Base-by-base conservation (phyloP, 371 early-diverging fungal species). In the Mortierella sp. region DNA sequence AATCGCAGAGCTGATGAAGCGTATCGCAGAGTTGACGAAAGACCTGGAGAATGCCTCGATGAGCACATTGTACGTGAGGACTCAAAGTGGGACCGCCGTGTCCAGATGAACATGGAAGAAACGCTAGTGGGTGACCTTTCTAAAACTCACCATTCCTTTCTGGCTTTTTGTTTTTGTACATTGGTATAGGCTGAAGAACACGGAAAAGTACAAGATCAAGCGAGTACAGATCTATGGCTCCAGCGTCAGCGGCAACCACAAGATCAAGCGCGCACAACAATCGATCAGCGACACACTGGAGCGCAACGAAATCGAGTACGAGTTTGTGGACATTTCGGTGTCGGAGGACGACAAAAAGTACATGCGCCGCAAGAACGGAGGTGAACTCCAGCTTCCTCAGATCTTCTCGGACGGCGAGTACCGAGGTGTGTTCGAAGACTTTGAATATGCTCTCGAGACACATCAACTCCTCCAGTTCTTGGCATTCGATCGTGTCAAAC, bases 391-490 rank as follows among this genome's bases (percentile, higher is more conserved):
- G 10, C 52, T 76, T 13, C 76, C 76, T 0, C 66, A 65, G 42
- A 47, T 76, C 55, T 76, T 76, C 41, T 46, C 66, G 14, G 76
- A 56, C 8, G 66, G 70, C 39, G 76, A 76, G 26, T 76, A 65
- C 60, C 54, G 69, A 7, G 76, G 76, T 16, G 26, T 65, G 27
- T 61, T 61, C 30, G 79, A 71, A 3, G 72, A 79, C 38, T 79
- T 79, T 55, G 72, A 79, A 31, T 67, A 72, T 27, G 79, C 79
- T 8, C 47, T 72, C 24, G 79, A 79, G 19, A 67, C 72, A 0
- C 58, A 79, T 24, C 69, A 71, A 48, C 18, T 79, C 54, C 28
- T 49, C 3, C 79, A 79, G 54, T 72, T 79, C 72, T n/a, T 79
- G 61, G 79, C 54, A 9, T 72, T 79, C 31, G 76, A 76, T 46